Conservation (phyloP, 257 asterid genomes). For the Galeopsis tetrahit region DNA sequence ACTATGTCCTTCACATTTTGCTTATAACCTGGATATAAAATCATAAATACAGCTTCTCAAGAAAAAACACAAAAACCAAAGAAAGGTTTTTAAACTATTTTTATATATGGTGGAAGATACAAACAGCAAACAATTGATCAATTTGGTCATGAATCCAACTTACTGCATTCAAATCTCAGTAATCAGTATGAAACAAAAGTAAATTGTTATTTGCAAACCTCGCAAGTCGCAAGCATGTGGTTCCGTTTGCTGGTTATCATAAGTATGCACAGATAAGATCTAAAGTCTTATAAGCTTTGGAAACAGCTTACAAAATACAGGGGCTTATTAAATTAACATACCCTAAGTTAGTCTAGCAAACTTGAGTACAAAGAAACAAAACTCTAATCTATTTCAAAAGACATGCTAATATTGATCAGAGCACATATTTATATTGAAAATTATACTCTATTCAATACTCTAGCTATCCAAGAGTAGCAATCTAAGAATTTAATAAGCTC, state of each 20-base stretch:
- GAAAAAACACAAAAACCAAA: not conserved
- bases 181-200: not conserved
- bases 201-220: not conserved
- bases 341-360: not conserved
- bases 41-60: not conserved
- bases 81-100: not conserved
- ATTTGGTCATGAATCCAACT: not conserved
- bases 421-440: not conserved
- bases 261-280: not conserved
- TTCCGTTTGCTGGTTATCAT: not conserved
- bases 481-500: not conserved
- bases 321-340: not conserved
- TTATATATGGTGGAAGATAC: not conserved
- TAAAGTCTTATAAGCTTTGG: not conserved
- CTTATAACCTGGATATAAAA: slow-evolving; percentile 59
- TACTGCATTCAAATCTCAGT: not conserved
- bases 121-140: not conserved
- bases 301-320: not conserved
- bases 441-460: not conserved
- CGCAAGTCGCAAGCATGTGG: not conserved
- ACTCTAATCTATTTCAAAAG: not conserved
- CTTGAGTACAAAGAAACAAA: not conserved
- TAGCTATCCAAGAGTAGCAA: slow-evolving; percentile 8
- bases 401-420: not conserved
- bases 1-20: slow-evolving; percentile 76